A percentile compares a stretch with the other conserved stretches of the same genome.
Evolutionary conservation across 257 asterid genomes (phyloP).

Genomic region (Solanum chmielewskii): DNA sequence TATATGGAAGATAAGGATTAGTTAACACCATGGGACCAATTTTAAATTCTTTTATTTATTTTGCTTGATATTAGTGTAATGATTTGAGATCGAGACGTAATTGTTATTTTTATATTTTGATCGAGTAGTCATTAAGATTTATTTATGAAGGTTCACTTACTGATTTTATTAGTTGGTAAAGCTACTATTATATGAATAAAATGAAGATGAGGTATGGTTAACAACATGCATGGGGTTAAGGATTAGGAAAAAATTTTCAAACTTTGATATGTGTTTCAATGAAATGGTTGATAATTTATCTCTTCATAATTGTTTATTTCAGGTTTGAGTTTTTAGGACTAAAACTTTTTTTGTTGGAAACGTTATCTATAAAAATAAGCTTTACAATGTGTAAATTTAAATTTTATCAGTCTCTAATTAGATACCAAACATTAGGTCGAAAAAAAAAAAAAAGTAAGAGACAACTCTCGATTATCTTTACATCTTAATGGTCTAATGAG

Average conservation of each 20-base stretch:
- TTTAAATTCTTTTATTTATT: background rate
- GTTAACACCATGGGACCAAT: background rate
- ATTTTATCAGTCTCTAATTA: background rate
- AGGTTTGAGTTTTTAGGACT: fast-evolving
- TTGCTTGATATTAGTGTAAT: background rate
- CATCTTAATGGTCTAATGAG: background rate
- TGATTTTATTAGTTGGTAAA: too few species aligned
- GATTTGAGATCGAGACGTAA: background rate
- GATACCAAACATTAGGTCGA: background rate
- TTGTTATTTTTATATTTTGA: background rate
- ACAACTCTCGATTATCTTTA: background rate
- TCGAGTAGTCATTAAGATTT: too few species aligned
- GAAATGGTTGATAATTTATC: fast-evolving
- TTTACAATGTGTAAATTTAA: background rate
- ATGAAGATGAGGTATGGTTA: too few species aligned
- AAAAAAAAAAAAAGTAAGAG: background rate
- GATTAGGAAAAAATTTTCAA: too few species aligned
- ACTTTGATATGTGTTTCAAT: background rate
- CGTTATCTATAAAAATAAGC: fast-evolving
- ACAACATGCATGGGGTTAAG: too few species aligned
- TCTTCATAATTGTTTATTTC: fast-evolving
- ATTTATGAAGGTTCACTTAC: too few species aligned
- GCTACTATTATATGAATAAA: too few species aligned
- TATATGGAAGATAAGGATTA: background rate
- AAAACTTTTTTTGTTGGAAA: background rate